A percentile compares a stretch with the other conserved stretches of the same genome.
These are phyloP conservation scores for Tolypocladium tropicale DNA, from an alignment of 2,329 filamentous ascomycete genomes.

Conservation along the genomic window DNA sequence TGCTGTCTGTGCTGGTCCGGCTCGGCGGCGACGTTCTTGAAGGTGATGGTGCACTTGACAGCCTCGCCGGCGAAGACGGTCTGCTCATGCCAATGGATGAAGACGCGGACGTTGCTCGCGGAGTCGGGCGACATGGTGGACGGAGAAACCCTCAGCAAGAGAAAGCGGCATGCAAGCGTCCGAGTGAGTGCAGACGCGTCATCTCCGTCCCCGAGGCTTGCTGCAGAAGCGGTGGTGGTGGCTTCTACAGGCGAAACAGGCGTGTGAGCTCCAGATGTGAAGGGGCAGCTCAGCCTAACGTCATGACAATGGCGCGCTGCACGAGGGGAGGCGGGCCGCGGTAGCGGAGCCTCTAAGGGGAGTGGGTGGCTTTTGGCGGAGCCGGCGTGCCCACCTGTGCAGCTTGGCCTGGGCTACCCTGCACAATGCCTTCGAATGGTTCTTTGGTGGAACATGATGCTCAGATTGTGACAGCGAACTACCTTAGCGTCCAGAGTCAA, in stretches of 20 bases:
- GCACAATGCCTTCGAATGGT: neutral
- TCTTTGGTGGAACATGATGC: no score
- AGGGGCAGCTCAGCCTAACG: slow-evolving; percentile 1
- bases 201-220: slow-evolving; percentile 15
- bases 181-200: slow-evolving; percentile 16
- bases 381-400: neutral
- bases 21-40: slow-evolving; percentile 67
- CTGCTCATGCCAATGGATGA: slow-evolving; percentile 88
- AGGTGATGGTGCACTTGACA: slow-evolving; percentile 90
- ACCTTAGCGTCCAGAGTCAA: no score
- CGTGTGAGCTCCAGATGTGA: neutral
- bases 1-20: slow-evolving; percentile 19
- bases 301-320: slow-evolving; percentile 1
- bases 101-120: slow-evolving; percentile 75
- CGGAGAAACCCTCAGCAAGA: slow-evolving; percentile 17
- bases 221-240: neutral
- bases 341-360: neutral
- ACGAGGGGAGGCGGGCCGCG: neutral
- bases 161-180: slow-evolving; percentile 15
- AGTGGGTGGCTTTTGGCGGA: neutral
- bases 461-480: no score
- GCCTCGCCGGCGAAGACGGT: slow-evolving; percentile 96
- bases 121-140: slow-evolving; percentile 38
- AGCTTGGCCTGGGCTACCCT: neutral
- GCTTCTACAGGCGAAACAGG: neutral